Conservation (phyloP, 225 moss, liverwort and hornwort species). For the Physcomitrium patens region DNA sequence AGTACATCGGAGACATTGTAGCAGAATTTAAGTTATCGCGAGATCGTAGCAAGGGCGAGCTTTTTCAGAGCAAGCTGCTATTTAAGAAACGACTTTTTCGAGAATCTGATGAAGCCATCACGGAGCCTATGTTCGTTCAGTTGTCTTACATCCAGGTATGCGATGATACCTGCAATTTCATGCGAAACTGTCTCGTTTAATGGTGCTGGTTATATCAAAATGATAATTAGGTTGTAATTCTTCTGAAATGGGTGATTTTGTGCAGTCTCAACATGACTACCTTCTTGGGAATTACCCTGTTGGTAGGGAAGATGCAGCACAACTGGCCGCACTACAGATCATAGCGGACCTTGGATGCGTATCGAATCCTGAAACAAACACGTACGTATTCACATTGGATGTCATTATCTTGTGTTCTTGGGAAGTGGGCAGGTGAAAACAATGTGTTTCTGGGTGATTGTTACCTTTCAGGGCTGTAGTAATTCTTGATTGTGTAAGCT, state of each 20-base stretch:
- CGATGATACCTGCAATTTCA: neutral
- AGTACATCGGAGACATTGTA: slow-evolving; percentile 83
- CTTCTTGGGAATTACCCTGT: slow-evolving; percentile 84
- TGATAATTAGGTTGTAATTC: slow-evolving; percentile 1
- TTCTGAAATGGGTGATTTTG: slow-evolving; percentile 10
- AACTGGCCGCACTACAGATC: slow-evolving; percentile 77
- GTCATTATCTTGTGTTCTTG: neutral
- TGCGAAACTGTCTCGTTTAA: neutral
- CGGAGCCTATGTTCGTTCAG: slow-evolving; percentile 88
- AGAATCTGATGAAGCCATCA: slow-evolving; percentile 81
- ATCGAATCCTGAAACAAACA: slow-evolving; percentile 59
- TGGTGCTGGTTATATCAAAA: neutral
- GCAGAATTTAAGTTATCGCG: slow-evolving; percentile 75
- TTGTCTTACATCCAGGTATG: slow-evolving; percentile 82
- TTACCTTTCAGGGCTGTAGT: neutral
- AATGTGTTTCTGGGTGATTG: neutral
- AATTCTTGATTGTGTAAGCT: neutral
- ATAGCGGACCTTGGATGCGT: slow-evolving; percentile 71
- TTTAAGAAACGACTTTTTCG: slow-evolving; percentile 83
- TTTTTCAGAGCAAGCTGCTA: slow-evolving; percentile 72
- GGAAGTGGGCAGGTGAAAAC: neutral
- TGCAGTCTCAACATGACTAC: slow-evolving; percentile 88
- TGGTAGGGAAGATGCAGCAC: slow-evolving; percentile 80
- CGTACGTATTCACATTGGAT: slow-evolving; percentile 42
- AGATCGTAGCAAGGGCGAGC: slow-evolving; percentile 74